phyloP scores from a whole-genome alignment of 2,329 filamentous ascomycete genomes.

The Fusarium piperis region DNA sequence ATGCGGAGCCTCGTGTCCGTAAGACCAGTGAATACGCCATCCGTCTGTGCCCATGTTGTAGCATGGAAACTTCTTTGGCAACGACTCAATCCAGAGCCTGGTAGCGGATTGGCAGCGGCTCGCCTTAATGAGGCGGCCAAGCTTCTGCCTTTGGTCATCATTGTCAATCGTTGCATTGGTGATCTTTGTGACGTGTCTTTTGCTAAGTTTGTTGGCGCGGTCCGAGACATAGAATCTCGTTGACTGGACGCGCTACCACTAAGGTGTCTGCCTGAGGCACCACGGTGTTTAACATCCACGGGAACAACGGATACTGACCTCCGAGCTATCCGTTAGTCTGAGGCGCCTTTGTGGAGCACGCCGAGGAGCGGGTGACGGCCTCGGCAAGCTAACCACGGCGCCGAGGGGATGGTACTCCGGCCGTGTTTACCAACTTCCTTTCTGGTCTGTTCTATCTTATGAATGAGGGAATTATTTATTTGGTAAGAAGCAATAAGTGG shows the following conservation, averaged over 20 bases:
- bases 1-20: constrained; percentile 39
- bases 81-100: not conserved
- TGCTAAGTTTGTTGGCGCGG: not conserved
- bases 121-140: constrained; percentile 7
- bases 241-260: not conserved
- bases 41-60: constrained; percentile 29
- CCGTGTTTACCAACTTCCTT: not conserved
- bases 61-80: constrained; percentile 24
- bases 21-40: constrained; percentile 44
- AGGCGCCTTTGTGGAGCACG: not conserved
- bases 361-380: not conserved
- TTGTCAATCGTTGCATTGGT: constrained; percentile 6
- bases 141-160: constrained; percentile 14
- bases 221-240: not conserved
- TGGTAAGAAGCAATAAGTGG: not conserved
- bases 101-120: not conserved
- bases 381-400: not conserved
- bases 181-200: constrained; percentile 14
- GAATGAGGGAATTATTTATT: not conserved
- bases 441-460: not conserved
- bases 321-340: not conserved
- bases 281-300: not conserved
- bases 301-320: not conserved
- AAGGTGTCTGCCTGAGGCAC: not conserved
- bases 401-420: not conserved